A percentile compares a stretch with the other conserved stretches of the same genome.
phyloP scores from a whole-genome alignment of 352 stramenopile species.

The Blastocystis sp. region DNA sequence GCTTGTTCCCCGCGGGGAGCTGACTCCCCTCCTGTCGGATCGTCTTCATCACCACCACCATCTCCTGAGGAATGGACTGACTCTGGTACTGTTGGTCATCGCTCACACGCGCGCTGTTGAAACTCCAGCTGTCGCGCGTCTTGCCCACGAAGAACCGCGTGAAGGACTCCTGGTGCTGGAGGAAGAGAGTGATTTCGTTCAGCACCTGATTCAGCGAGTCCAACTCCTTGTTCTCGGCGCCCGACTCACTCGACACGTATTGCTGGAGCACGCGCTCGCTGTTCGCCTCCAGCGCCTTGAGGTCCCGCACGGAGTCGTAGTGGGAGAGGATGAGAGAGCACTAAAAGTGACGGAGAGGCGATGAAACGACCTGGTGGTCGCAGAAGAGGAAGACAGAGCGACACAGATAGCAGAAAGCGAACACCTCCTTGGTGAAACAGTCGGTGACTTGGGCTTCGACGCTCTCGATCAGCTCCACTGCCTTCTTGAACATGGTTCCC shows the following conservation, averaged over 20 bases:
- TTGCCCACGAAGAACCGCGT: slow-evolving; percentile 46
- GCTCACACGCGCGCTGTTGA: not conserved
- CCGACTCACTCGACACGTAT: slow-evolving; percentile 16
- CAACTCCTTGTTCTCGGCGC: slow-evolving; percentile 5
- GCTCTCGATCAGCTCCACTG: slow-evolving; percentile 24
- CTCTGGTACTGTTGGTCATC: not conserved
- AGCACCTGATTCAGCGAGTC: slow-evolving; percentile 39
- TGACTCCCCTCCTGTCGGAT: slow-evolving; percentile 40
- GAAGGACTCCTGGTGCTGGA: slow-evolving; percentile 55
- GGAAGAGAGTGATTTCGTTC: slow-evolving; percentile 53
- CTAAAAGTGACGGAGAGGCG: not conserved
- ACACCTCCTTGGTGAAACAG: slow-evolving; percentile 17
- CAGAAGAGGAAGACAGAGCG: slow-evolving; percentile 36
- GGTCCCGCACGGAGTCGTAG: slow-evolving; percentile 12
- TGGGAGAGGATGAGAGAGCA: not conserved
- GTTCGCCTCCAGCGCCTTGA: slow-evolving; percentile 3
- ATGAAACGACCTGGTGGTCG: slow-evolving; percentile 8
- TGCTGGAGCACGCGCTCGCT: slow-evolving; percentile 9
- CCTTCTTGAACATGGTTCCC: slow-evolving; percentile 26
- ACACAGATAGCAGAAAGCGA: slow-evolving; percentile 41
- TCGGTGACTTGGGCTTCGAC: not conserved
- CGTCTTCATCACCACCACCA: not conserved
- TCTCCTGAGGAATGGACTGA: not conserved
- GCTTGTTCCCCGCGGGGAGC: not conserved
- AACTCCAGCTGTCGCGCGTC: not conserved